Percentiles rank a stretch among this genome's conserved stretches.
These are phyloP conservation scores for Aspergillus fijiensis DNA, from an alignment of 2,329 filamentous ascomycete species.

Conservation along the genomic window DNA sequence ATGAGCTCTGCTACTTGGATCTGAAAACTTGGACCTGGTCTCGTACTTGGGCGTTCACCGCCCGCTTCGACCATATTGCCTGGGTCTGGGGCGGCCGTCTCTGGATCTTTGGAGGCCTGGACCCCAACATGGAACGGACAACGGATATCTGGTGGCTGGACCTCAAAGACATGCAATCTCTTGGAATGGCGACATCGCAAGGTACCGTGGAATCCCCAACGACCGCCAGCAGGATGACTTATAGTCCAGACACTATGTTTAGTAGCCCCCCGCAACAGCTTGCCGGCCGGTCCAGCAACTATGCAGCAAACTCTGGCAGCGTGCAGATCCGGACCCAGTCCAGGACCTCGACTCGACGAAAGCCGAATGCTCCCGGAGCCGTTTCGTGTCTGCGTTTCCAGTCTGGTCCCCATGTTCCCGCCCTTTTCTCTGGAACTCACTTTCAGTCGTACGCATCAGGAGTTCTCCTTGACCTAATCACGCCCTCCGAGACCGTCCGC, in stretches of 20 bases:
- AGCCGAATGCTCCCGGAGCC: constrained; percentile 70
- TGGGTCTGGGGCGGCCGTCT: constrained; percentile 91
- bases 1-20: constrained; percentile 95
- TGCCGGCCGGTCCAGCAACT: constrained; percentile 49
- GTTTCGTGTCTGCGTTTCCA: constrained; percentile 90
- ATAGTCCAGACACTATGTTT: constrained; percentile 38
- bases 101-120: constrained; percentile 95
- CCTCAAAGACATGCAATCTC: constrained; percentile 83
- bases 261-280: constrained; percentile 38
- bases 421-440: constrained; percentile 86
- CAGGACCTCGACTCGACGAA: constrained; percentile 51
- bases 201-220: constrained; percentile 49
- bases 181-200: constrained; percentile 67
- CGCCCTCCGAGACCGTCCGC: constrained; percentile 82
- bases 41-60: constrained; percentile 90
- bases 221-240: constrained; percentile 35
- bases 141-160: constrained; percentile 98
- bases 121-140: constrained; percentile 94
- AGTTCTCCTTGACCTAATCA: constrained; percentile 89
- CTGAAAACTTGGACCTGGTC: constrained; percentile 98
- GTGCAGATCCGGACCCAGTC: constrained; percentile 60
- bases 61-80: constrained; percentile 89
- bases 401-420: constrained; percentile 79
- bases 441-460: constrained; percentile 95
- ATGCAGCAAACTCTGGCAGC: constrained; percentile 70